Conservation (phyloP, 163 green algal species). For the Chlamydomonas reinhardtii region DNA sequence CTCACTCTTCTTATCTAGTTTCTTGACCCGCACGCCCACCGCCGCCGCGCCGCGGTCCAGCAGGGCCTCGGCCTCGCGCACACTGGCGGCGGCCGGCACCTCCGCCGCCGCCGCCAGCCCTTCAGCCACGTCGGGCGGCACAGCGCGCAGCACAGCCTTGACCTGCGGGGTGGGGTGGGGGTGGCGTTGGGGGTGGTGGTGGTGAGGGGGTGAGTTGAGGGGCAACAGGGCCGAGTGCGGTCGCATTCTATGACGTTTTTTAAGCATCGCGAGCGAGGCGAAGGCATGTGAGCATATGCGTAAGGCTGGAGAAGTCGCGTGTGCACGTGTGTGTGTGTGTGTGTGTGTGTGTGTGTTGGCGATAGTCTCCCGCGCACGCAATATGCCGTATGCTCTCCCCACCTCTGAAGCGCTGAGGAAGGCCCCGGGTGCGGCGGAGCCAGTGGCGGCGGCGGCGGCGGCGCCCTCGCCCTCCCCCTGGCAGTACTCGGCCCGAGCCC, state of each 20-base stretch:
- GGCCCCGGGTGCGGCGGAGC: not conserved
- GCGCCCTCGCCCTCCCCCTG: conserved; percentile 35
- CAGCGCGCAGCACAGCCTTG: conserved; percentile 22
- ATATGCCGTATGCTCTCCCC: not conserved
- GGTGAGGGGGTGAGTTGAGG: not conserved
- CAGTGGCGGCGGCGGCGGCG: not conserved
- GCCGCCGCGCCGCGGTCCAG: conserved; percentile 60
- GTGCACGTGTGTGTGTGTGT: too few relatives aligned
- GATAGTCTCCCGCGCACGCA: too few relatives aligned
- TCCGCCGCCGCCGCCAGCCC: conserved; percentile 51
- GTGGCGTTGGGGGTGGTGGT: too few relatives aligned
- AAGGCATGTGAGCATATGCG: not conserved
- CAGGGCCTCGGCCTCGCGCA: conserved; percentile 49
- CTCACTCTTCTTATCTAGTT: conserved; percentile 79
- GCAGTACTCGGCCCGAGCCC: conserved; percentile 58
- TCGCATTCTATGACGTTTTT: too few relatives aligned
- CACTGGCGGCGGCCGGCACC: conserved; percentile 32
- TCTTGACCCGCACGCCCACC: conserved; percentile 69
- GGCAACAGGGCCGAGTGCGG: too few relatives aligned
- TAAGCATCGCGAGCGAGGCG: too few relatives aligned
- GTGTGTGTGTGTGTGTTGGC: too few relatives aligned
- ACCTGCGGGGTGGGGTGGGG: not conserved
- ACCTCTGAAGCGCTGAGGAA: conserved; percentile 37
- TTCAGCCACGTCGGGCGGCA: conserved; percentile 52
- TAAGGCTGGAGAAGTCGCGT: not conserved